Conservation (phyloP, 306 rosid species). For the Neltuma alba region DNA sequence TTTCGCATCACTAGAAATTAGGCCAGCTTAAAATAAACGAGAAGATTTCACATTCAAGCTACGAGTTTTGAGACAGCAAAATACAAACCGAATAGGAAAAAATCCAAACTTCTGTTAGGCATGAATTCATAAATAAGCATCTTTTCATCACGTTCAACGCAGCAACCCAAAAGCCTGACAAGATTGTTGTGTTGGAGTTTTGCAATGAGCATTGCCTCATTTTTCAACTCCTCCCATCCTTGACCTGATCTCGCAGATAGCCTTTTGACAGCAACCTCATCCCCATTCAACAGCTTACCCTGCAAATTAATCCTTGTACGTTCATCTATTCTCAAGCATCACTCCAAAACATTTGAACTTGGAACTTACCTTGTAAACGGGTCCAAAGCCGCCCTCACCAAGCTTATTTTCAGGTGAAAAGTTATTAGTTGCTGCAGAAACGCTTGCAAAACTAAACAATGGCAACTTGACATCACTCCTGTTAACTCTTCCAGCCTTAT, state of each 20-base stretch:
- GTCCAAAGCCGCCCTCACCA: no score
- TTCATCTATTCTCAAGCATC: background rate
- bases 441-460: slow-evolving; percentile 43
- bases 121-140: no score
- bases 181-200: no score
- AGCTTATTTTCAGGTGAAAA: no score
- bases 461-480: slow-evolving; percentile 32
- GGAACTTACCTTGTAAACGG: no score
- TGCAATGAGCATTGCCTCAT: no score
- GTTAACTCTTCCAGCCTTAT: background rate
- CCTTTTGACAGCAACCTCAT: slow-evolving; percentile 43
- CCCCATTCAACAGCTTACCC: slow-evolving; percentile 31
- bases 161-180: no score
- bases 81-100: slow-evolving; percentile 38
- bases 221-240: slow-evolving; percentile 46
- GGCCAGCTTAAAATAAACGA: background rate
- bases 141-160: no score
- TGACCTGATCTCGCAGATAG: slow-evolving; percentile 40
- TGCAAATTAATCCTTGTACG: background rate
- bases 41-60: background rate
- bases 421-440: slow-evolving; percentile 36
- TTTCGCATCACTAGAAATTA: no score
- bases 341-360: background rate
- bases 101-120: slow-evolving; percentile 42
- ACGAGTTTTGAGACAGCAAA: background rate